A percentile compares a stretch with the other conserved stretches of the same genome.
Conservation (phyloP, 1,284 basidiomycete species). For the Malassezia sp. region DNA sequence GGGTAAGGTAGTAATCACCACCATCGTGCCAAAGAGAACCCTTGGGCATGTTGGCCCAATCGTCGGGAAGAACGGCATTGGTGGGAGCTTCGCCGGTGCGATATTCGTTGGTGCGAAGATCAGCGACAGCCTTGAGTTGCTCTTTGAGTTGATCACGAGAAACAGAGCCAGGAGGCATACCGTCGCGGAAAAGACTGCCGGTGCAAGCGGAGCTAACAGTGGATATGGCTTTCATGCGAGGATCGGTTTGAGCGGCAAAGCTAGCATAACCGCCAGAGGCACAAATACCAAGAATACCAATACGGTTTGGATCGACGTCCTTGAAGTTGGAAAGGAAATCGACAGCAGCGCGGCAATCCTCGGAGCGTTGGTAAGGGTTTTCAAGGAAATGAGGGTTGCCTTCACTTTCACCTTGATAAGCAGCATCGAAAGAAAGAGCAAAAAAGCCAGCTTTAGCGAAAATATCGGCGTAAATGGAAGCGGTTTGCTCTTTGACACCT, state of each 20-base stretch:
- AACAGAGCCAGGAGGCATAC: not conserved
- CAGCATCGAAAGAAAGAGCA: not conserved
- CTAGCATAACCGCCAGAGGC: slow-evolving; percentile 1
- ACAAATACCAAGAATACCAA: not conserved
- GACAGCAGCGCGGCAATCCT: not conserved
- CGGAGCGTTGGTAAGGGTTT: not conserved
- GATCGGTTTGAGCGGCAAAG: slow-evolving; percentile 1
- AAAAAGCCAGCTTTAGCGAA: not conserved
- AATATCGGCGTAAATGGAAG: not conserved
- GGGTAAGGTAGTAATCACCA: not conserved
- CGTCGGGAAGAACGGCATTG: not conserved
- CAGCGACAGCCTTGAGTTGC: not conserved
- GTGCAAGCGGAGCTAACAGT: not conserved
- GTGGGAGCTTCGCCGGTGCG: not conserved
- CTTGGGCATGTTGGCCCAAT: not conserved
- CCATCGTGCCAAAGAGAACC: not conserved
- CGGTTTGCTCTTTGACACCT: slow-evolving; percentile 1
- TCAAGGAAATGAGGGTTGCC: slow-evolving; percentile 1
- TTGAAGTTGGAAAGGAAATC: not conserved
- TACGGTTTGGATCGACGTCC: not conserved
- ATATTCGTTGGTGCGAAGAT: not conserved
- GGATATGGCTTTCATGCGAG: not conserved
- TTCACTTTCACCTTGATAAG: slow-evolving; percentile 5
- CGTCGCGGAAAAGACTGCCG: not conserved
- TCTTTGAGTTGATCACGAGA: not conserved